Conservation (phyloP, 108 stramenopile genomes). For the Skeletonema potamos region DNA sequence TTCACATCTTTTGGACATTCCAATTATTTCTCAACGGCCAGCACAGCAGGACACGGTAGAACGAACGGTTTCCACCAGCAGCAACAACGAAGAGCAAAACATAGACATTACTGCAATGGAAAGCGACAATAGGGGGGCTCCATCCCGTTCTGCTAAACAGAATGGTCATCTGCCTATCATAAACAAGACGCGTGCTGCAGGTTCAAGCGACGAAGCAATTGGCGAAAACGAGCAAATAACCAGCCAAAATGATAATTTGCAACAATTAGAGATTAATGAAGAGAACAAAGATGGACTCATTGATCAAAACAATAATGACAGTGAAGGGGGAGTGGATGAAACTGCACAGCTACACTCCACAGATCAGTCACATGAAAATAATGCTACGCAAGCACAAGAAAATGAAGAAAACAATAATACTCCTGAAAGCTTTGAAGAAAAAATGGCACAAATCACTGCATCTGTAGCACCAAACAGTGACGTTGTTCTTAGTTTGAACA, state of each 20-base stretch:
- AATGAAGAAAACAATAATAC: background rate
- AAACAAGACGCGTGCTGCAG: background rate
- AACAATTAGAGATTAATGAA: background rate
- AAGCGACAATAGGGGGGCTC: background rate
- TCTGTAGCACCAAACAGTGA: background rate
- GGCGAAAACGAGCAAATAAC: background rate
- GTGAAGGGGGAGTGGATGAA: background rate
- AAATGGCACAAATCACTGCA: background rate
- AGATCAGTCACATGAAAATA: background rate
- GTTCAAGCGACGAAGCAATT: background rate
- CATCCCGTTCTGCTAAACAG: background rate
- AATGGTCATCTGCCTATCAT: background rate
- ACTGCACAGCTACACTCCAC: background rate
- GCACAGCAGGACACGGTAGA: background rate
- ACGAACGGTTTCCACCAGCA: background rate
- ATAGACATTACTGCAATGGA: background rate
- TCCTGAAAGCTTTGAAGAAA: background rate
- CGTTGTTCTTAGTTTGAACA: constrained; percentile 13
- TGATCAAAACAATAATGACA: background rate
- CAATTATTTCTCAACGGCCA: background rate
- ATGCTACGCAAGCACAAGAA: background rate
- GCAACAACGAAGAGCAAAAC: background rate
- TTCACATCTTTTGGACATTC: background rate
- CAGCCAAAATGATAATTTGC: background rate
- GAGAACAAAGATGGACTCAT: background rate